Base-by-base conservation (phyloP, 2,329 filamentous ascomycete species). In the Fusarium temperatum region DNA sequence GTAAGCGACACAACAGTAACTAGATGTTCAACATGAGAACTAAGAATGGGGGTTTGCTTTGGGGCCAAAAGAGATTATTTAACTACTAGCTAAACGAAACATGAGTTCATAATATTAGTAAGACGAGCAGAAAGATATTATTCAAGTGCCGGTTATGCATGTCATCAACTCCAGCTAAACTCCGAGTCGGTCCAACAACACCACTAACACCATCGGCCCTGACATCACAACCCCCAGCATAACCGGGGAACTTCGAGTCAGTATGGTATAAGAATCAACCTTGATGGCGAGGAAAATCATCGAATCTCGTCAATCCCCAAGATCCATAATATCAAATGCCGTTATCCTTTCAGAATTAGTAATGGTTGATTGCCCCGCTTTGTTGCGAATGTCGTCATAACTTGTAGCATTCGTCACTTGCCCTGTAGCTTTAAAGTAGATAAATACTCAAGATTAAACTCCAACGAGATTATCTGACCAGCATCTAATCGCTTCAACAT, bases 311-410 rank as follows among this genome's bases (percentile, higher is more conserved):
- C 48, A 67, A 60, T 35, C 14, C n/a, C 26, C 15, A 39, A 53
- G 59, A 44, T 54, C 30, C 44, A 30, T 53, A 39, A 39, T 32
- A 62, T 26, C 35, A 36, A 38, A 66, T 71, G 66, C 53, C 48
- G 68, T 71, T 60, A 42, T 44, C 35, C 66, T 51, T 56, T 61
- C 28, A 42, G 24, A 54, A 73, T 71, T 69, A 66, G 68, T 72
- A 72, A 72, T 72, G 35, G 12, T 24, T 38, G 13, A 32, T 36
- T 56, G 61, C 72, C 72, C 72, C 72, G 65, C 72, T 65, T 58
- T 56, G 55, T 51, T 48, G 36, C 28, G 54, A 75, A 74, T 74
- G 72, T 74, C 72, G 72, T 74, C 72, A 74, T 74, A 58, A 44
- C 48, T 30, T 53, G 44, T 39, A 55, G 39, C 57, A 67, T 66